Evolutionary conservation across 805 yeast species (phyloP), one percentile per base, ranked within the genome.

Genomic region (Jamesozyma spencerorum): DNA sequence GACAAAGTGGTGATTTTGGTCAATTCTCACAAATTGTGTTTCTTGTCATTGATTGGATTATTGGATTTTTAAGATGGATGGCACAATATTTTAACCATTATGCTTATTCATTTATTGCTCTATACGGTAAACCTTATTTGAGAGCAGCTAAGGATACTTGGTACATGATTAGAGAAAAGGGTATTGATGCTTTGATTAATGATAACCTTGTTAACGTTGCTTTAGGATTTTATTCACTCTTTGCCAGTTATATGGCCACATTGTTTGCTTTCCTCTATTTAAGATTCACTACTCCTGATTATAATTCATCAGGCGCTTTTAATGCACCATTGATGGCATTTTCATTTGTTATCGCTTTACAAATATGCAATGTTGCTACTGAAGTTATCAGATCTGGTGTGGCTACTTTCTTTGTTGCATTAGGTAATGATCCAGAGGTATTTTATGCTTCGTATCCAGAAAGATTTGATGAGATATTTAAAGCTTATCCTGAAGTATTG

Each of bases 1-100:
- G 77, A 53, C 73, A 71, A 39, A 53, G 56, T 18, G 34, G 48
- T 19, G 69, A 73, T 19, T 66, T 64, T 26, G 71, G 71, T 26
- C 77, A 77, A 28, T 55, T 70, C 18, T 74, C 74, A 8, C 76
- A 74, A 11, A 65, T 79, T 47, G 68, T 74, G 3, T 66, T 71
- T 41, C 59, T 79, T 31, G 60, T 78, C 31, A 54, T 82, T 29
- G 79, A 81, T 42, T 70, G 80, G 54, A 53, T 83, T 20, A 60
- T 85, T 33, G 72, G 79, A 4, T 62, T 83, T 15, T 52, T 88
- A 19, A 85, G 85, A 49, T 85, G 95, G 92, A 46, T 81, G 37
- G 82, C 84, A 18, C 71, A 79, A 44, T 87, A 85, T 69, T 87
- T 88, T 68, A 86, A 88, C 64, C 90, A 83, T 57, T 88, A 85